Conservation (phyloP, 805 yeast genomes). For the Wickerhamiella slavikovae region DNA sequence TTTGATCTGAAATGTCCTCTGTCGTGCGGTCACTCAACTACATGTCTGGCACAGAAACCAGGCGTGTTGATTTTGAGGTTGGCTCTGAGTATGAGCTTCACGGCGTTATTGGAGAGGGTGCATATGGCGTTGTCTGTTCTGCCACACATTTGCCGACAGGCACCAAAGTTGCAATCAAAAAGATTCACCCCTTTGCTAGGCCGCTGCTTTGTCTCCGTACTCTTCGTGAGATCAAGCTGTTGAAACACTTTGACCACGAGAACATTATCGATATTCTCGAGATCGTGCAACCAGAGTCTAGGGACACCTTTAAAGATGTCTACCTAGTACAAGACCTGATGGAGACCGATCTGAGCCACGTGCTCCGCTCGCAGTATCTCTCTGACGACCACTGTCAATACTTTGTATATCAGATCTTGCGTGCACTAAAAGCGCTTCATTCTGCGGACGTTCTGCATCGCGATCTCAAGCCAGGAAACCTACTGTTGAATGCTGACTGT, state of each 20-base stretch:
- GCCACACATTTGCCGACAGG: constrained; percentile 74
- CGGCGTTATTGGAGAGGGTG: constrained; percentile 86
- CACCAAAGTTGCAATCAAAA: constrained; percentile 85
- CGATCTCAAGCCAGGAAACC: constrained; percentile 84
- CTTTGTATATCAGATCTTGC: constrained; percentile 74
- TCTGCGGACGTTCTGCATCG: constrained; percentile 85
- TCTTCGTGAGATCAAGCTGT: constrained; percentile 66
- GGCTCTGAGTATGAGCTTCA: constrained; percentile 70
- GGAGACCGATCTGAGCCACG: constrained; percentile 98
- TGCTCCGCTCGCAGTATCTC: constrained; percentile 78
- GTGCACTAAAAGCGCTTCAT: constrained; percentile 80
- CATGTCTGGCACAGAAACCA: constrained; percentile 10
- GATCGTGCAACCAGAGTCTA: constrained; percentile 63
- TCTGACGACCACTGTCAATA: constrained; percentile 92
- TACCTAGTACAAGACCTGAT: constrained; percentile 67
- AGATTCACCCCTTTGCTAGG: constrained; percentile 80
- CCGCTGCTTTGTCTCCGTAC: constrained; percentile 80
- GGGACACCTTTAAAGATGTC: constrained; percentile 65
- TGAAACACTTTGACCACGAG: constrained; percentile 83
- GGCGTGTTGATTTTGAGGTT: constrained; percentile 50
- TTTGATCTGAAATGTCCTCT: no score
- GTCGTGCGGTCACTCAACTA: no score
- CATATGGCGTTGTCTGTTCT: constrained; percentile 82
- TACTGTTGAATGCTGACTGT: constrained; percentile 88
- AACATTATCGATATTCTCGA: constrained; percentile 80